Percentiles rank a stretch among this genome's conserved stretches.
Conservation (phyloP, 352 stramenopile genomes). For the Globisporangium iwayamae region DNA sequence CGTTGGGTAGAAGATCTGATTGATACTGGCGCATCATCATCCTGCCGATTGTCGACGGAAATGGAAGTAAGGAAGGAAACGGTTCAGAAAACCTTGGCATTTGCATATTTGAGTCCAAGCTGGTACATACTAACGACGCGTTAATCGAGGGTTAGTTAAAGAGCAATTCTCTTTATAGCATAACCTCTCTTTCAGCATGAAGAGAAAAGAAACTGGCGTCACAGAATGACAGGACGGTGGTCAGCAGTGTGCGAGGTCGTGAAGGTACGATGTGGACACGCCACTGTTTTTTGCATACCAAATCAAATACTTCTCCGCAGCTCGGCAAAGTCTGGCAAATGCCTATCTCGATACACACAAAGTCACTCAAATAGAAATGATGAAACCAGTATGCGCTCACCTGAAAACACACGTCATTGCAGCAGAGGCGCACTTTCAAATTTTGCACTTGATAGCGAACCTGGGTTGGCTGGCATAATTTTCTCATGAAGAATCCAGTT, state of each 20-base stretch:
- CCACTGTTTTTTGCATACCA: too few species aligned
- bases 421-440: neutral
- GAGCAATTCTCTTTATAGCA: neutral
- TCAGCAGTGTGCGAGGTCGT: neutral
- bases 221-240: neutral
- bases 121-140: neutral
- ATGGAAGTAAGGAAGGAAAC: neutral
- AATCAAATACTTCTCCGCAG: too few species aligned
- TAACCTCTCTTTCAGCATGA: neutral
- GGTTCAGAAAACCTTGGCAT: neutral
- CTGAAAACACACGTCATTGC: too few species aligned
- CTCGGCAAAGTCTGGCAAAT: too few species aligned
- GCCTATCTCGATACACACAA: too few species aligned
- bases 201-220: neutral
- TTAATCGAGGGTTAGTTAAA: too few species aligned
- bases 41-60: neutral
- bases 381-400: too few species aligned
- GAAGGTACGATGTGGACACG: neutral
- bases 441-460: neutral
- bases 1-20: constrained; percentile 2
- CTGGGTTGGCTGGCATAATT: neutral
- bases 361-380: too few species aligned
- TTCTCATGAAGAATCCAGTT: neutral
- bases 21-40: neutral
- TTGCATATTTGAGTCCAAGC: neutral